These are phyloP conservation scores for Pyracantha coccinea DNA, from an alignment of 331 rosid genomes.

Conservation along the genomic window DNA sequence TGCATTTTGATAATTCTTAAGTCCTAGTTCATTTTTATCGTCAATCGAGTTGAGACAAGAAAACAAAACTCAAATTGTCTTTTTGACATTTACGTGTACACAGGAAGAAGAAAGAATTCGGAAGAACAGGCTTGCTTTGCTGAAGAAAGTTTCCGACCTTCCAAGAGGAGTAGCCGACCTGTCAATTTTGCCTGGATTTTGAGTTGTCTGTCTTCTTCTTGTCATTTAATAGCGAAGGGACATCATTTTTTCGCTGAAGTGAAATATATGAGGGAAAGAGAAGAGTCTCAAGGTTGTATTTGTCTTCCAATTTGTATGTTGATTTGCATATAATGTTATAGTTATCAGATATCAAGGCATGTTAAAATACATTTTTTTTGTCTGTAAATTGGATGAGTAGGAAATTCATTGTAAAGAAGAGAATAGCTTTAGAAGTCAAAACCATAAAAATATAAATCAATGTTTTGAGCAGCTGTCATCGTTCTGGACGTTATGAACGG, in stretches of 20 bases:
- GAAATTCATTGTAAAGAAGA: neutral
- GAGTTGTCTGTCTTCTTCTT: neutral
- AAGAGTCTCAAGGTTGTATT: neutral
- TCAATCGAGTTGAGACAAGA: neutral
- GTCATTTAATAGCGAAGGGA: neutral
- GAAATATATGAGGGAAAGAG: neutral
- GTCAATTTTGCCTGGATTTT: conserved; percentile 77
- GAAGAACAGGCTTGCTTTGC: conserved; percentile 68
- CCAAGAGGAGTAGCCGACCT: conserved; percentile 84
- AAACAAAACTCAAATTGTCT: neutral
- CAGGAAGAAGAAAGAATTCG: conserved; percentile 79
- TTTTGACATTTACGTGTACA: neutral
- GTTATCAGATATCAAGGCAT: neutral
- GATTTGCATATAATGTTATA: neutral
- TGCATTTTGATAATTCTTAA: neutral
- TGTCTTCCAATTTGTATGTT: neutral
- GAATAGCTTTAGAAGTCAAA: neutral
- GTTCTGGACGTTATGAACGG: too few relatives aligned
- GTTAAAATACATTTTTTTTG: neutral
- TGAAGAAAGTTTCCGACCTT: conserved; percentile 75
- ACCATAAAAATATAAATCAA: neutral
- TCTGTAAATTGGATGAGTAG: neutral
- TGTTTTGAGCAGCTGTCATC: too few relatives aligned
- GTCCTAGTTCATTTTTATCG: neutral
- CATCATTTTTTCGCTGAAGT: neutral